phyloP scores from a whole-genome alignment of 306 rosid genomes.

The Ormosia emarginata region DNA sequence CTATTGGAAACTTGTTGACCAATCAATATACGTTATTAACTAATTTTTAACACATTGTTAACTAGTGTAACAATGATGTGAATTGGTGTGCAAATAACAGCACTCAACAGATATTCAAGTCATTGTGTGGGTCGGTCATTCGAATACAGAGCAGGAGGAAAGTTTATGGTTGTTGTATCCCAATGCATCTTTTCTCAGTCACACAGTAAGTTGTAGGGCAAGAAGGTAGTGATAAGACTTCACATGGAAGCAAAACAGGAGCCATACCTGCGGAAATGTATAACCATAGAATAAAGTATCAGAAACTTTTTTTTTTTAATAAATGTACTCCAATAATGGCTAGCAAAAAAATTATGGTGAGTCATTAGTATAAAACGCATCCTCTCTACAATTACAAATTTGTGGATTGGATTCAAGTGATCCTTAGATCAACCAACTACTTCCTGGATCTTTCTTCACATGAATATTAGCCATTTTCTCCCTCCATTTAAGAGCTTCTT shows the following conservation, averaged over 20 bases:
- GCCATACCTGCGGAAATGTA: background rate
- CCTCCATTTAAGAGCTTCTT: constrained; percentile 49
- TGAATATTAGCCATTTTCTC: constrained; percentile 33
- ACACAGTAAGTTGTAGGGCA: background rate
- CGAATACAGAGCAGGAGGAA: background rate
- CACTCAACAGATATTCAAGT: no score
- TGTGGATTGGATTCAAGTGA: background rate
- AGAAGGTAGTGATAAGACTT: background rate
- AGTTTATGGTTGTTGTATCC: background rate
- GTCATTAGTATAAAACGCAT: background rate
- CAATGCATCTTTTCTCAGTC: background rate
- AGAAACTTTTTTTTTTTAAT: background rate
- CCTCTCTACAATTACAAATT: background rate
- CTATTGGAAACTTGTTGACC: no score
- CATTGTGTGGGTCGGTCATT: background rate
- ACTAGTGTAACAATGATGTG: no score
- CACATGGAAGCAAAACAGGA: background rate
- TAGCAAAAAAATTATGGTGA: background rate
- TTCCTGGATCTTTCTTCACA: constrained; percentile 45
- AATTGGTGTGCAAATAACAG: no score
- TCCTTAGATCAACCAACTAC: constrained; percentile 43
- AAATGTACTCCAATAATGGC: background rate
- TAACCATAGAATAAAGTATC: background rate
- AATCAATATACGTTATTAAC: no score
- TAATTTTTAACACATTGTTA: no score